These are phyloP conservation scores for Trichoderma citrinoviride DNA, from an alignment of 2,329 filamentous ascomycete species.

Conservation along the genomic window DNA sequence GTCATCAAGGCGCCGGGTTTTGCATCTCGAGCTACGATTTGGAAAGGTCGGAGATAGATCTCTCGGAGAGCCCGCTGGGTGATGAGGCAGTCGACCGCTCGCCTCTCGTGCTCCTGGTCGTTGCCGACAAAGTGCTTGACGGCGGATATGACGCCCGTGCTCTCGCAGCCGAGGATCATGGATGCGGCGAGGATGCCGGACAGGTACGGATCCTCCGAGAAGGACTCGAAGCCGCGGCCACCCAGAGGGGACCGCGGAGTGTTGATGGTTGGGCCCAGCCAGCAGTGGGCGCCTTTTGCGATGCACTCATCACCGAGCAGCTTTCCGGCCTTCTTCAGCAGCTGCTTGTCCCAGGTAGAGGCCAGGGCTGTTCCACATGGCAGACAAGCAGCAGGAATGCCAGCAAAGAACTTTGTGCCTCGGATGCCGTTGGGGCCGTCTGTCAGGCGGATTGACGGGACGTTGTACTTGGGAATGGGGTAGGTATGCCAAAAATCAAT, in stretches of 20 bases:
- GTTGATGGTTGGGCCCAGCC: conserved; percentile 7
- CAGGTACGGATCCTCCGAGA: conserved; percentile 2
- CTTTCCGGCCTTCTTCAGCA: neutral
- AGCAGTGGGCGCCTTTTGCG: conserved; percentile 6
- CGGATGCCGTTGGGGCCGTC: conserved; percentile 10
- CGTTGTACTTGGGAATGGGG: conserved; percentile 4
- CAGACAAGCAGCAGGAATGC: neutral
- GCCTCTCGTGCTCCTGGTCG: conserved; percentile 5
- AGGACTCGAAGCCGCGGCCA: conserved; percentile 4
- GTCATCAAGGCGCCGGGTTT: conserved; percentile 6
- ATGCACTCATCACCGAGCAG: conserved; percentile 6
- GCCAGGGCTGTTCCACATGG: conserved; percentile 3
- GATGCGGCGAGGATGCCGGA: neutral
- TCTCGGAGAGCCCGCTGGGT: neutral
- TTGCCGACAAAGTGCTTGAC: conserved; percentile 12
- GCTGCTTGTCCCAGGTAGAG: conserved; percentile 1
- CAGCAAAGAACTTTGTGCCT: conserved; percentile 8
- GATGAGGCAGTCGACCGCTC: conserved; percentile 9
- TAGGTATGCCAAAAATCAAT: conserved; percentile 7
- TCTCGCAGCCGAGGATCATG: neutral
- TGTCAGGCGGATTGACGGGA: neutral
- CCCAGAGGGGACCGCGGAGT: conserved; percentile 3
- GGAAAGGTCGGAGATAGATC: neutral
- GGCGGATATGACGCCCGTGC: neutral
- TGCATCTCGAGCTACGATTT: conserved; percentile 4